These are phyloP conservation scores for Nicotiana sylvestris DNA, from an alignment of 257 asterid genomes.

Conservation along the genomic window DNA sequence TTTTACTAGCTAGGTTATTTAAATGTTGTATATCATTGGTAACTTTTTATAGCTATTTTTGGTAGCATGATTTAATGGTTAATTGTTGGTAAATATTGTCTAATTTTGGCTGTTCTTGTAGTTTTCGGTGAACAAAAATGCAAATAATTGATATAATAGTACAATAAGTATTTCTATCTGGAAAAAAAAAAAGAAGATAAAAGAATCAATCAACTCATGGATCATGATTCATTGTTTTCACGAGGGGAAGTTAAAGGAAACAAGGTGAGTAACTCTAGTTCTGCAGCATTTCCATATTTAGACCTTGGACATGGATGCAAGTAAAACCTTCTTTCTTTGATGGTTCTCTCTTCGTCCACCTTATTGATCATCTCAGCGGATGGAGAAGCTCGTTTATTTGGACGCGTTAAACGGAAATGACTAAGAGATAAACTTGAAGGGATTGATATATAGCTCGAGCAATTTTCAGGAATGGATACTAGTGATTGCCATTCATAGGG, in stretches of 20 bases:
- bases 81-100: too few species aligned
- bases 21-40: too few species aligned
- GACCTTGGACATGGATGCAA: conserved; percentile 28
- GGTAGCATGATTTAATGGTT: too few species aligned
- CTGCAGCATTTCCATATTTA: conserved; percentile 15
- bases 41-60: too few species aligned
- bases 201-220: neutral
- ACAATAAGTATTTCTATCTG: neutral
- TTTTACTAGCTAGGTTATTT: too few species aligned
- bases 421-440: too few species aligned
- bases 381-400: conserved; percentile 18
- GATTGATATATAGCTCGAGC: too few species aligned
- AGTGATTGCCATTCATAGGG: too few species aligned
- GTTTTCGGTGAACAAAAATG: too few species aligned
- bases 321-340: conserved; percentile 32
- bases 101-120: too few species aligned
- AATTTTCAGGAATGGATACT: too few species aligned
- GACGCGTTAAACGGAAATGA: too few species aligned
- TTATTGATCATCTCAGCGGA: conserved; percentile 12
- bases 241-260: conserved; percentile 29
- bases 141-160: neutral
- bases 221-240: neutral
- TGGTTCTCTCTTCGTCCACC: conserved; percentile 30
- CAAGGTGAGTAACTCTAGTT: conserved; percentile 35
- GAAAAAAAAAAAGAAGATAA: neutral